These are phyloP conservation scores for Herpotrichia juniperi DNA, from an alignment of 2,329 filamentous ascomycete genomes.

Conservation along the genomic window DNA sequence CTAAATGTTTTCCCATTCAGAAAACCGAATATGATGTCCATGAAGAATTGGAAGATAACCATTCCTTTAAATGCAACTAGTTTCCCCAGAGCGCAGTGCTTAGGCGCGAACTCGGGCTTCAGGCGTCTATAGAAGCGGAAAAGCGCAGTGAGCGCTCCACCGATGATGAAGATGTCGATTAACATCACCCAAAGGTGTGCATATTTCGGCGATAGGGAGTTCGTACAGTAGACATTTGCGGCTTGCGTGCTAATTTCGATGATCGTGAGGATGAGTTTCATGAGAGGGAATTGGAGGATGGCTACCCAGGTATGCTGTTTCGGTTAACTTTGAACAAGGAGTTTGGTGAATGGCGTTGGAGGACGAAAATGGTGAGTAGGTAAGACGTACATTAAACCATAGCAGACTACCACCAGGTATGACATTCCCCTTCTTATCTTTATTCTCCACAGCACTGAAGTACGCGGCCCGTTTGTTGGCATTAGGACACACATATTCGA, in stretches of 20 bases:
- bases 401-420: constrained; percentile 4
- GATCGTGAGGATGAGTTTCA: constrained; percentile 21
- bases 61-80: constrained; percentile 35
- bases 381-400: constrained; percentile 8
- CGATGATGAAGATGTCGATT: constrained; percentile 24
- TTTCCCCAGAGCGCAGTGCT: constrained; percentile 24
- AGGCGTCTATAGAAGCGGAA: constrained; percentile 28
- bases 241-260: constrained; percentile 26
- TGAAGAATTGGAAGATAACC: constrained; percentile 29
- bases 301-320: constrained; percentile 26
- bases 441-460: constrained; percentile 4
- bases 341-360: no score
- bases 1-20: constrained; percentile 27
- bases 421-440: constrained; percentile 8
- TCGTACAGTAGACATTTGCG: constrained; percentile 25
- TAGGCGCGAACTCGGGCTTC: constrained; percentile 8
- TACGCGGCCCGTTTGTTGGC: not conserved
- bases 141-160: constrained; percentile 25
- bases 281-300: constrained; percentile 34
- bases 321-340: no score
- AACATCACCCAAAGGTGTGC: constrained; percentile 27
- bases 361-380: constrained; percentile 16
- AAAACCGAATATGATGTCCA: constrained; percentile 29
- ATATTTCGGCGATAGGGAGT: constrained; percentile 21
- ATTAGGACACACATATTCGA: constrained; percentile 28